Evolutionary conservation across 202 grass and related monocot genomes (phyloP).

Genomic region (Thinopyrum obtusiflorum): DNA sequence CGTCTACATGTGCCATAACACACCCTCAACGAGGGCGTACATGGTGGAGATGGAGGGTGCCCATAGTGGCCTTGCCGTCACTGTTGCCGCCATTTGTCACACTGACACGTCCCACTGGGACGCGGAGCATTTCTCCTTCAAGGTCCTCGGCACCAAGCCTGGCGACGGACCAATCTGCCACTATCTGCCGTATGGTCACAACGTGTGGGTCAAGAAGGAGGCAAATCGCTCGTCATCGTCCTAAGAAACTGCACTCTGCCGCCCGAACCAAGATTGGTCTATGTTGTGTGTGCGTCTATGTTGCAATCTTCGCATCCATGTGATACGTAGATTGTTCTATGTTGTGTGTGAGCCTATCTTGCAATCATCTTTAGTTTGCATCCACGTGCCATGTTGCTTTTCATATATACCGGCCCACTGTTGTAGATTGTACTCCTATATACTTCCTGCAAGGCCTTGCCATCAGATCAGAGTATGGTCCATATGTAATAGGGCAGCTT

Average conservation of each 20-base stretch:
- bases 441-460: background rate
- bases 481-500: slow-evolving; percentile 5
- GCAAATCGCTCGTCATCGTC: background rate
- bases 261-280: background rate
- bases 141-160: slow-evolving; percentile 23
- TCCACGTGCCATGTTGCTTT: background rate
- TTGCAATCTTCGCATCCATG: background rate
- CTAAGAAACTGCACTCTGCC: background rate
- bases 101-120: background rate
- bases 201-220: slow-evolving; percentile 1
- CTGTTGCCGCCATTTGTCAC: slow-evolving; percentile 12
- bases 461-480: background rate
- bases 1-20: slow-evolving; percentile 31
- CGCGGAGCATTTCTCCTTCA: background rate
- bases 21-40: slow-evolving; percentile 3
- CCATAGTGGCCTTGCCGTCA: background rate
- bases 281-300: background rate
- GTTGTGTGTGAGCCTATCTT: background rate
- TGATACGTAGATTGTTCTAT: background rate
- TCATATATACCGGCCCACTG: background rate
- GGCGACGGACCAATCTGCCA: slow-evolving; percentile 26
- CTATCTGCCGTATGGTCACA: slow-evolving; percentile 30
- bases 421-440: background rate
- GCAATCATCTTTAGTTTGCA: background rate
- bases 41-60: background rate